Conservation (phyloP, 768 basidiomycete species). For the Tylopilus vinaceipallidus region DNA sequence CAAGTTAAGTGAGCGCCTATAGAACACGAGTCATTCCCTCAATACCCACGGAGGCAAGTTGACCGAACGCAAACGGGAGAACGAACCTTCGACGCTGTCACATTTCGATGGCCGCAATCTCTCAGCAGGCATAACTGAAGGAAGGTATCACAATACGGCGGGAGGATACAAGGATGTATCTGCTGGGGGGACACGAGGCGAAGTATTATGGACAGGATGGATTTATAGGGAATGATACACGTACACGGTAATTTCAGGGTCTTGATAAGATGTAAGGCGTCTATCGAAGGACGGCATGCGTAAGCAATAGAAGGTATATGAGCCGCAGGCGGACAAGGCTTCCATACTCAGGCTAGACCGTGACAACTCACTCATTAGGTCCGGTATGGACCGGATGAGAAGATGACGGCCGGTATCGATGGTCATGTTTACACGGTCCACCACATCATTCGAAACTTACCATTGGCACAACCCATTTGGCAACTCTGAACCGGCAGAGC, state of each 20-base stretch:
- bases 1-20: constrained; percentile 45
- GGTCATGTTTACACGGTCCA: constrained; percentile 12
- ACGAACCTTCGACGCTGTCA: constrained; percentile 37
- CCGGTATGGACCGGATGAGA: constrained; percentile 21
- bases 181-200: constrained; percentile 27
- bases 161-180: constrained; percentile 20
- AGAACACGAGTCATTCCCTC: constrained; percentile 14
- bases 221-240: constrained; percentile 33
- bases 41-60: constrained; percentile 7
- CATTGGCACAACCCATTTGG: constrained; percentile 18
- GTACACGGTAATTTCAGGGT: constrained; percentile 37
- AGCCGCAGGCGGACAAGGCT: constrained; percentile 18
- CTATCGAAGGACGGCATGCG: constrained; percentile 29
- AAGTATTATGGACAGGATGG: constrained; percentile 12
- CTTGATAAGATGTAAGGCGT: constrained; percentile 30
- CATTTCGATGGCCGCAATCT: constrained; percentile 39
- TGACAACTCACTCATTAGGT: constrained; percentile 15
- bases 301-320: constrained; percentile 31
- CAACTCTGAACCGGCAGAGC: constrained; percentile 11
- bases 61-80: neutral
- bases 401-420: constrained; percentile 12
- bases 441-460: constrained; percentile 13
- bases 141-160: constrained; percentile 26
- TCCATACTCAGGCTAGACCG: constrained; percentile 23
- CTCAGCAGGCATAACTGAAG: constrained; percentile 44